phyloP scores from a whole-genome alignment of 805 yeast species.

The Naumovozyma baii region DNA sequence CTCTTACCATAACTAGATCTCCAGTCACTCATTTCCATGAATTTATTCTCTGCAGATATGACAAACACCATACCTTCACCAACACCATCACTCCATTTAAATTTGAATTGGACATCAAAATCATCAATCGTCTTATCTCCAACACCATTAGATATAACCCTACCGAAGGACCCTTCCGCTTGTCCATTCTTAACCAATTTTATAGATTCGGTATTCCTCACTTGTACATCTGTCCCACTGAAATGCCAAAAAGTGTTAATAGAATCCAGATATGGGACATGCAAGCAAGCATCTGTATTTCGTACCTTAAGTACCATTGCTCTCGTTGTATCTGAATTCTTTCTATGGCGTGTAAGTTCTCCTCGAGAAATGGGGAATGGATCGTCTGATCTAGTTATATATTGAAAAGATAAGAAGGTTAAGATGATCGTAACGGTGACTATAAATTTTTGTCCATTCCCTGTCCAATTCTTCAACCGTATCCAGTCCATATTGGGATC shows the following conservation, averaged over 20 bases:
- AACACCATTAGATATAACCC: constrained; percentile 24
- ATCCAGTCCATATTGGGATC: no score
- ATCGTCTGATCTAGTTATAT: background rate
- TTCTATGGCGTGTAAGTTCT: no score
- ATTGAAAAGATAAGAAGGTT: constrained; percentile 2
- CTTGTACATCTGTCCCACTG: constrained; percentile 20
- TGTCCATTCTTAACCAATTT: constrained; percentile 15
- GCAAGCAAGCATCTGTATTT: constrained; percentile 23
- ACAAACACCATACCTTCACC: constrained; percentile 26
- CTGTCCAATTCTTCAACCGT: no score
- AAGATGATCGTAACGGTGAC: no score
- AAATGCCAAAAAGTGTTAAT: constrained; percentile 24
- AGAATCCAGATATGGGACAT: constrained; percentile 23
- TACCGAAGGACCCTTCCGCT: constrained; percentile 13
- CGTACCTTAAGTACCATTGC: constrained; percentile 2
- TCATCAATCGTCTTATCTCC: constrained; percentile 29
- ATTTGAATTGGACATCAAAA: constrained; percentile 20
- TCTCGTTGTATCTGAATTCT: no score
- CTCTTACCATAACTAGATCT: constrained; percentile 20
- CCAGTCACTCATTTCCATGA: constrained; percentile 14
- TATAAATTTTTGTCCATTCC: no score
- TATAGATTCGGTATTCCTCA: constrained; percentile 20
- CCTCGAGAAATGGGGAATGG: no score
- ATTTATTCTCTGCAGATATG: constrained; percentile 24
- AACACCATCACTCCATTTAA: constrained; percentile 8